Evolutionary conservation across 176 grass and related monocot genomes (phyloP), one percentile per base, ranked within the genome.

Genomic region (Carex cristatella): DNA sequence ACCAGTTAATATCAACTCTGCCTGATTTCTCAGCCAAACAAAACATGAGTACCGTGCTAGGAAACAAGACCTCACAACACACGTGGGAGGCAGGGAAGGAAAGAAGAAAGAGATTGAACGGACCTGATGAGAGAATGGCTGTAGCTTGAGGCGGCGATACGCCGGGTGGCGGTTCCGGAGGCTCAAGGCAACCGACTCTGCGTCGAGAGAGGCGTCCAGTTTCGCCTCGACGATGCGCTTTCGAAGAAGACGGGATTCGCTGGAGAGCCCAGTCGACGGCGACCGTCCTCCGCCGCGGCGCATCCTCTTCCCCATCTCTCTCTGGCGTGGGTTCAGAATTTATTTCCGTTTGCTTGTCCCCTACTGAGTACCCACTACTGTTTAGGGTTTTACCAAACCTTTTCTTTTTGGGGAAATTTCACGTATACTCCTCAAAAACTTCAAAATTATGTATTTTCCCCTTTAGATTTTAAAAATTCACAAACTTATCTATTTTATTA

Each of bases 281-380:
- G 89, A 80, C 10, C 87, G 78, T 31, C 87, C 81, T 13, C 80
- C 79, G 46, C 86, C 72, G n/a, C 84, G 81, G 5, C 91, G 85
- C 63, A 88, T 85, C 28, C 91, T 89, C 86, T 96, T 93, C 69
- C 84, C 86, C 94, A 96, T 96, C 27, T 28, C 74, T 78, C 74
- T 15, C 49, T 51, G 13, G 23, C 28, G 27, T n/a, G 48, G 7
- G 11, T 77, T 77, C 11, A 32, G 42, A 51, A 16, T 44, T 9
- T 15, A 38, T n/a, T 44, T 69, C 32, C 3, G 9, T 16, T 38
- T 69, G 15, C 13, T 10, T 42, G 2, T 40, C 15, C 38, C 38
- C 38, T 40, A 40, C 38, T 5, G 4, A 23, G 23, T 23, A 23
- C 23, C 23, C 23, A 37, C 38, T 14, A 40, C 4, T 42, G 37